These are phyloP conservation scores for Wallacemonas sp. DNA, from an alignment of 208 protist species.

Conservation along the genomic window DNA sequence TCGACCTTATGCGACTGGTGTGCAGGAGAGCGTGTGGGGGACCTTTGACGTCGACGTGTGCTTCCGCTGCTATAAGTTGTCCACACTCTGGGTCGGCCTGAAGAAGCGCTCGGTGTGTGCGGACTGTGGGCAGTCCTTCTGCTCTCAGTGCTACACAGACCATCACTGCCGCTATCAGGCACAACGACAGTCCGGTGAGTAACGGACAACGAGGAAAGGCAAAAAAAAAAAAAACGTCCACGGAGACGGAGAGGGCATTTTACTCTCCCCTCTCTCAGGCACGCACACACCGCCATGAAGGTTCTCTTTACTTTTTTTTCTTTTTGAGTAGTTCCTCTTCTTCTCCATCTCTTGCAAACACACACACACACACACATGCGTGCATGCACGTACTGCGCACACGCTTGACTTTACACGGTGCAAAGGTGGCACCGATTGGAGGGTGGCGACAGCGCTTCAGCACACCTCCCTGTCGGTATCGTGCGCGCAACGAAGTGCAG, in stretches of 20 bases:
- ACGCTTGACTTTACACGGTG: too few relatives aligned
- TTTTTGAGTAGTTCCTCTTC: neutral
- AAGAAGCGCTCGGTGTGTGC: constrained; percentile 10
- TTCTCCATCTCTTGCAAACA: neutral
- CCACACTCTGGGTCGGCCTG: constrained; percentile 11
- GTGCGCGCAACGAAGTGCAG: too few relatives aligned
- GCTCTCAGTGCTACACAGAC: constrained; percentile 28
- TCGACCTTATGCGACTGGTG: neutral
- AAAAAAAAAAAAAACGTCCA: neutral
- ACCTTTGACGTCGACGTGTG: constrained; percentile 38
- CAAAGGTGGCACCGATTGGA: too few relatives aligned
- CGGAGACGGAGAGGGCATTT: too few relatives aligned
- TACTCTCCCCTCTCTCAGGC: too few relatives aligned
- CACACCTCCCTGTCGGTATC: too few relatives aligned
- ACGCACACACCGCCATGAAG: too few relatives aligned
- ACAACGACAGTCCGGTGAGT: too few relatives aligned
- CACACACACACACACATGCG: too few relatives aligned
- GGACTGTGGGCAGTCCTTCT: constrained; percentile 35
- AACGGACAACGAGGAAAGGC: neutral
- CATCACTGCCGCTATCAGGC: neutral
- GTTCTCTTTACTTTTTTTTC: neutral
- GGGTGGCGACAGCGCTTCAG: too few relatives aligned
- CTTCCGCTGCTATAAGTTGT: constrained; percentile 40
- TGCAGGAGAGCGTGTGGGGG: constrained; percentile 29
- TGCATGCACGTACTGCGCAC: too few relatives aligned